These are phyloP conservation scores for Favolaschia claudopus DNA, from an alignment of 768 basidiomycete species.

Conservation along the genomic window DNA sequence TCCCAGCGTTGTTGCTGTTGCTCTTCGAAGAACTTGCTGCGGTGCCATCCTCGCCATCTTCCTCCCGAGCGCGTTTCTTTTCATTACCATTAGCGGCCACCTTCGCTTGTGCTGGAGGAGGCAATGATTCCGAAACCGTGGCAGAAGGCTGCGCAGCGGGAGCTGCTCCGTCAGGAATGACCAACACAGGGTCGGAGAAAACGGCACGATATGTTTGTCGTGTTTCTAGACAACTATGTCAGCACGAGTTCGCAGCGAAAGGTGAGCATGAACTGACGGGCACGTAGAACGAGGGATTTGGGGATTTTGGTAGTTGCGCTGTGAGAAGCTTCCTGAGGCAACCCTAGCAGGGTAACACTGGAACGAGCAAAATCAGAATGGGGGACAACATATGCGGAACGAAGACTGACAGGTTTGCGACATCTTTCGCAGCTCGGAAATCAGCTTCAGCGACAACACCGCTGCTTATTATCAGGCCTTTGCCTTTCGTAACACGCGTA, in stretches of 20 bases:
- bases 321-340: constrained; percentile 74
- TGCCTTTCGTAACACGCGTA: constrained; percentile 81
- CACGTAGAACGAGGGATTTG: constrained; percentile 74
- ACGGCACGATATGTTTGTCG: constrained; percentile 84
- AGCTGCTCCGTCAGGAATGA: constrained; percentile 52
- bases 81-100: neutral
- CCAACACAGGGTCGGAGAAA: constrained; percentile 74
- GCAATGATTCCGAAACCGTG: neutral
- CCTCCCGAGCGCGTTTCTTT: constrained; percentile 34
- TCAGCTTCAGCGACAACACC: constrained; percentile 69
- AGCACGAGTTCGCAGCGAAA: neutral
- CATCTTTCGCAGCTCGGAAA: constrained; percentile 74
- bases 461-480: constrained; percentile 74
- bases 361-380: too few species aligned
- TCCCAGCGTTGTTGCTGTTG: too few species aligned
- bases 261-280: constrained; percentile 59
- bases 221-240: constrained; percentile 68
- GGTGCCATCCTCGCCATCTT: constrained; percentile 11
- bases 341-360: constrained; percentile 72
- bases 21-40: neutral
- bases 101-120: neutral
- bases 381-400: too few species aligned
- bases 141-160: neutral
- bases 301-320: constrained; percentile 65
- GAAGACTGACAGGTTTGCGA: constrained; percentile 81